Base-by-base conservation (phyloP, 2,329 filamentous ascomycete species). In the Didymella segeticola region DNA sequence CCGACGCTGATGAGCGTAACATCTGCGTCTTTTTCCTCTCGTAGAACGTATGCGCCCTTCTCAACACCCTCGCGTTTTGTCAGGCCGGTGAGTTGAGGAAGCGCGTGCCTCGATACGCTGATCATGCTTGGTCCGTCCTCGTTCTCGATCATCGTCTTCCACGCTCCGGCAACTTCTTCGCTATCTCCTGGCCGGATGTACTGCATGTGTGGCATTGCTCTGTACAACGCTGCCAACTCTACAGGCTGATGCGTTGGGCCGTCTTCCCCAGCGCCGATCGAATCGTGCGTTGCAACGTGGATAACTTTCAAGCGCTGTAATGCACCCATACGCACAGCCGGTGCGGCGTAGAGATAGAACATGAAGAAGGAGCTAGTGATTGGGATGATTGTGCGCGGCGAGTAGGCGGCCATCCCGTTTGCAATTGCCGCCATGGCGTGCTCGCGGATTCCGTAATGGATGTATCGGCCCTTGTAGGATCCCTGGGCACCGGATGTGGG, bases 241-340 rank as follows among this genome's bases (percentile, higher is more conserved):
- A 87, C 79, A 1, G 85, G 84, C 64, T 87, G 85, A 57, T 87
- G 85, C 0, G 85, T 87, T 0, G 84, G 85, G 0, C 84, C 85
- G 55, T 87, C 80, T 60, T 86, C 80, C 2, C 85, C 49, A 12
- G 77, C 81, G 33, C 51, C 58, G 38, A 86, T 83, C 7, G 78
- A 81, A 68, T 87, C 84, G 22, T 87, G 85, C 0, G 85, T 87
- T 1, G 84, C 85, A 26, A 82, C 76, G 63, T 87, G 84, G 45
- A 87, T 86, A 23, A 78, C 74, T 46, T 83, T 81, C 1, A 86
- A 77, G 20, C 77, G 68, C 45, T 83, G 80, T 1, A 86, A 75
- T 3, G 83, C 84, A 7, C 83, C 83, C 83, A 87, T 86, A 12
- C 85, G 81, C 2, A 86, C 78, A 6, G 79, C 84, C 0, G 83